Evolutionary conservation across 2,329 filamentous ascomycete genomes (phyloP), one percentile per base, ranked within the genome.

Genomic region (Curvularia sp.): DNA sequence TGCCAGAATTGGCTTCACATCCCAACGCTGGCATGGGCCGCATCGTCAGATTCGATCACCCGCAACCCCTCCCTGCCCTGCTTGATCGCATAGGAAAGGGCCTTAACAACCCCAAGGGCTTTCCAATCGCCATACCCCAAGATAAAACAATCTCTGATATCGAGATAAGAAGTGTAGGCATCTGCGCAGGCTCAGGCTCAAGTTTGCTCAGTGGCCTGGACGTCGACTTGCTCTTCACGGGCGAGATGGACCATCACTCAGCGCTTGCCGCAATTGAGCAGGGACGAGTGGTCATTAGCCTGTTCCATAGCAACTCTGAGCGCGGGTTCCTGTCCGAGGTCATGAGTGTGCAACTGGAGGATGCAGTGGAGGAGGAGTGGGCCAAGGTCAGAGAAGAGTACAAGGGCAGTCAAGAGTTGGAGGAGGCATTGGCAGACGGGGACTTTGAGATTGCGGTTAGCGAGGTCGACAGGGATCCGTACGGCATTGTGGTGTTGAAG

Each of bases 251-350:
- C 70, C 95, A 99, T 74, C 95, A 99, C 74, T 92, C 95, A 63
- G 93, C 94, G 3, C 84, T 99, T 57, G 87, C 90, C 38, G 92
- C 93, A 1, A 92, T 91, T 27, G 93, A 97, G 80, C 86, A 88
- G 57, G 93, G 93, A 1, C 89, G 89, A 63, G 89, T 87, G 53
- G 91, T 98, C 0, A 86, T 98, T 50, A 90, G 89, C 39, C 83
- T 96, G 47, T 96, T 97, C 70, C 95, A 99, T 76, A 94, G 90
- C 68, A 98, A 98, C 77, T 95, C 91, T 0, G 95, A 99, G 81
- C 82, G 95, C 34, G 89, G 87, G 0, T 99, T 94, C 73, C 78
- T 99, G 69, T 84, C 84, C 57, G 83, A 88, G 58, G 86, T 90
- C 46, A 84, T 99, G 80, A 84, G 84, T 68, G 81, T 82, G 18